Evolutionary conservation across 1,284 basidiomycete genomes (phyloP).

Genomic region (Papiliotrema fonsecae): DNA sequence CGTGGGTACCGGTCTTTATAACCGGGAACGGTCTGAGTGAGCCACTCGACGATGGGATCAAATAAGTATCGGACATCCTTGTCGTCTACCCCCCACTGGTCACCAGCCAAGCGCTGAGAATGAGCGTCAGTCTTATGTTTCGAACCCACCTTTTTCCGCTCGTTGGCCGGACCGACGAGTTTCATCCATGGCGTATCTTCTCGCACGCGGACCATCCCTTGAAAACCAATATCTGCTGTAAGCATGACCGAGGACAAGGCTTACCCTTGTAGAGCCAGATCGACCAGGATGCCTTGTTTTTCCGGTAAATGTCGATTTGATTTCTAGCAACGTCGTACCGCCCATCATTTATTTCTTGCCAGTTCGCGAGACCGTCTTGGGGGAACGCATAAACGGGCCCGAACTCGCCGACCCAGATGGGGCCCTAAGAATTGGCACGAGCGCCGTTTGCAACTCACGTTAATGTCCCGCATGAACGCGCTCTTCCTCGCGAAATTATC

Average conservation of each 20-base stretch:
- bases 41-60: conserved; percentile 56
- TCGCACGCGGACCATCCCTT: conserved; percentile 67
- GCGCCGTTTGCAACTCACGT: too few relatives aligned
- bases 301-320: conserved; percentile 66
- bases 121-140: background rate
- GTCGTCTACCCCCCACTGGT: conserved; percentile 58
- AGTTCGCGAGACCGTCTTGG: conserved; percentile 34
- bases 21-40: conserved; percentile 46
- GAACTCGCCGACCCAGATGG: conserved; percentile 56
- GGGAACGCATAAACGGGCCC: conserved; percentile 40
- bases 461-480: too few relatives aligned
- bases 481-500: too few relatives aligned
- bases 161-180: conserved; percentile 20
- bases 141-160: conserved; percentile 21
- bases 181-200: conserved; percentile 59
- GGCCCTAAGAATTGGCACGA: too few relatives aligned
- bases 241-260: conserved; percentile 50
- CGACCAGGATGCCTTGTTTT: conserved; percentile 60
- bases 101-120: conserved; percentile 55
- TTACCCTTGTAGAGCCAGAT: conserved; percentile 71
- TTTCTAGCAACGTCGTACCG: conserved; percentile 64
- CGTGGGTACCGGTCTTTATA: conserved; percentile 43
- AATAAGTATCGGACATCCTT: conserved; percentile 55
- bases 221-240: conserved; percentile 63
- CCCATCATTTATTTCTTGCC: conserved; percentile 60